A percentile compares a stretch with the other conserved stretches of the same genome.
Evolutionary conservation across 306 rosid genomes (phyloP).

Genomic region (Fragaria ananassa): DNA sequence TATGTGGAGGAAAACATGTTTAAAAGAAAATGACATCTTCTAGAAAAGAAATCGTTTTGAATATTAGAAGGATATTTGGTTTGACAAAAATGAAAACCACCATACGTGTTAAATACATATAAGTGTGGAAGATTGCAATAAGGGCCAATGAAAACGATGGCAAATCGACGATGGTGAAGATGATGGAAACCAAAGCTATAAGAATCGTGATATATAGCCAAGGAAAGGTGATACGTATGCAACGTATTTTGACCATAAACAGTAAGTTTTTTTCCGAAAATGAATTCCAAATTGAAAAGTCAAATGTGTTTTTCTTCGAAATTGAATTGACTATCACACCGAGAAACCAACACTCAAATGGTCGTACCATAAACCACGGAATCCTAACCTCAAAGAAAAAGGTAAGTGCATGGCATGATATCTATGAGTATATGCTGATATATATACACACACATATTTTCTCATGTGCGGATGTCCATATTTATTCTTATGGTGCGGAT

Average conservation of each 20-base stretch:
- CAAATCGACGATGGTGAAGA: not conserved
- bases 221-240: not conserved
- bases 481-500: too few species aligned
- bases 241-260: not conserved
- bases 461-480: too few species aligned
- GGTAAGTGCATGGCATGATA: not conserved
- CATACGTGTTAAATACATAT: not conserved
- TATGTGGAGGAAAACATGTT: not conserved
- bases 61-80: not conserved
- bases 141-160: not conserved
- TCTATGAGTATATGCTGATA: not conserved
- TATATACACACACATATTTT: too few species aligned
- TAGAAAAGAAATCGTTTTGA: not conserved
- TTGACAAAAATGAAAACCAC: not conserved
- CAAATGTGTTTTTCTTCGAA: not conserved
- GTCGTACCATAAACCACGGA: not conserved
- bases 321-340: not conserved
- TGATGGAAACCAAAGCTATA: not conserved
- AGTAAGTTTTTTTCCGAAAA: not conserved
- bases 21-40: slow-evolving; percentile 2
- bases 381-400: not conserved
- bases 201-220: not conserved
- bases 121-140: not conserved
- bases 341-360: not conserved
- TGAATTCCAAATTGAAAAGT: not conserved